These are phyloP conservation scores for Plasmodium knowlesi DNA, from an alignment of 169 alveolate species.

Conservation along the genomic window DNA sequence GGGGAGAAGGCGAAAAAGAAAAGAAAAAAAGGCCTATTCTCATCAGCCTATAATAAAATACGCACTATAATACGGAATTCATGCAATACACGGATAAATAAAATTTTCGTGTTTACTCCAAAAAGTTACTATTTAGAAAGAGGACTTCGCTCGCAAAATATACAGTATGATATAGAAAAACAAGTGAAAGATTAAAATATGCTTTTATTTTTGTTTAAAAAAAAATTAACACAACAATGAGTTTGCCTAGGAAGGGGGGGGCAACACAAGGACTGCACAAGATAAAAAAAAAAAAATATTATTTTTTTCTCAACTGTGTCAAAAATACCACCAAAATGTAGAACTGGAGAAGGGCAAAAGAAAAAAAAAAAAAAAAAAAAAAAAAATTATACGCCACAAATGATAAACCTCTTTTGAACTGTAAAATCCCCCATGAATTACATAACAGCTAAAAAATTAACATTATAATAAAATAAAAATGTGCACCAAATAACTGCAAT, in stretches of 20 bases:
- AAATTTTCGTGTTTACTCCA: not conserved
- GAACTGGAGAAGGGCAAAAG: not conserved
- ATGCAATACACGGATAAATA: not conserved
- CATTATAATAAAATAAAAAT: not conserved
- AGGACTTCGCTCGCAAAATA: not conserved
- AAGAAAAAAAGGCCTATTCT: not conserved
- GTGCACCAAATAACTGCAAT: not conserved
- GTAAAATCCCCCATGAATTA: not conserved
- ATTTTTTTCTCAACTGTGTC: not conserved
- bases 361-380: not conserved
- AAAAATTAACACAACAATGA: not conserved
- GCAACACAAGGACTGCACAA: not conserved
- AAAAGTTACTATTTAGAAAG: not conserved
- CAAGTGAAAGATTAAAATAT: not conserved
- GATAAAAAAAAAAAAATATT: not conserved
- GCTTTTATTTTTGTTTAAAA: not conserved
- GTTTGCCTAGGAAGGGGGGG: not conserved
- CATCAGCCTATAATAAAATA: not conserved
- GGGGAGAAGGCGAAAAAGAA: not conserved
- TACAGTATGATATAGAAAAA: not conserved
- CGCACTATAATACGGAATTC: not conserved
- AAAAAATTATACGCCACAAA: not conserved
- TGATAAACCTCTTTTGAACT: not conserved
- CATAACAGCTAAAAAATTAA: not conserved
- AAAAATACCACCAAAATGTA: conserved; percentile 3